phyloP scores from a whole-genome alignment of 106 monocot species.

The Dioscorea dumetorum region DNA sequence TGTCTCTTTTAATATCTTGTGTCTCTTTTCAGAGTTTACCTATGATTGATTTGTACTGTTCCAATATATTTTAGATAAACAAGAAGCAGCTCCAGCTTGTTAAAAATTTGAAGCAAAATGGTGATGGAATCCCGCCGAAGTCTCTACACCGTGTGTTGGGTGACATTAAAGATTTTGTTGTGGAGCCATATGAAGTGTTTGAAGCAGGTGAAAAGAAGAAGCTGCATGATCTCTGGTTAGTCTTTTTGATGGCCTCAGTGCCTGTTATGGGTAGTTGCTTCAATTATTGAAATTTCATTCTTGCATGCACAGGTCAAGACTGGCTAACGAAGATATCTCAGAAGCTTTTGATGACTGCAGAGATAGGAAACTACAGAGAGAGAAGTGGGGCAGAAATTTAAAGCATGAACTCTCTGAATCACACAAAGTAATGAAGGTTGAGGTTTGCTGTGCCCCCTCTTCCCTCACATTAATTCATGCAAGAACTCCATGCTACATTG shows the following conservation, averaged over 20 bases:
- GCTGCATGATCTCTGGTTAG: constrained; percentile 65
- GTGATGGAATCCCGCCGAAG: constrained; percentile 63
- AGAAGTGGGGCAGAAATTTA: constrained; percentile 26
- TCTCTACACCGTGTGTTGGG: constrained; percentile 57
- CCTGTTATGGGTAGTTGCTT: not conserved
- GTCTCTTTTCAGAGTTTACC: not conserved
- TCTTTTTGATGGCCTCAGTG: constrained; percentile 3
- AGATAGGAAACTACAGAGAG: constrained; percentile 22
- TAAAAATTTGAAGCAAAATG: constrained; percentile 56
- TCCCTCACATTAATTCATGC: not conserved
- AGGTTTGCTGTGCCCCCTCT: constrained; percentile 24
- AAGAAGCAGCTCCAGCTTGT: constrained; percentile 48
- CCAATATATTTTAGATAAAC: constrained; percentile 46
- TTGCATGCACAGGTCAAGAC: constrained; percentile 39
- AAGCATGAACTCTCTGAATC: constrained; percentile 40
- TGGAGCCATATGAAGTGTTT: constrained; percentile 46
- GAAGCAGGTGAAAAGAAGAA: constrained; percentile 54
- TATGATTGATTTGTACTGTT: not conserved
- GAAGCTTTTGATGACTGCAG: constrained; percentile 23
- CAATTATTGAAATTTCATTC: not conserved
- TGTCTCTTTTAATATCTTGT: not conserved
- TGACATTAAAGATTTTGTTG: constrained; percentile 46
- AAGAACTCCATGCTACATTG: not conserved
- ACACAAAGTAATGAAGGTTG: not conserved
- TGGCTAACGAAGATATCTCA: constrained; percentile 50